phyloP scores from a whole-genome alignment of 2,329 filamentous ascomycete species.

The Alternaria consortialis region DNA sequence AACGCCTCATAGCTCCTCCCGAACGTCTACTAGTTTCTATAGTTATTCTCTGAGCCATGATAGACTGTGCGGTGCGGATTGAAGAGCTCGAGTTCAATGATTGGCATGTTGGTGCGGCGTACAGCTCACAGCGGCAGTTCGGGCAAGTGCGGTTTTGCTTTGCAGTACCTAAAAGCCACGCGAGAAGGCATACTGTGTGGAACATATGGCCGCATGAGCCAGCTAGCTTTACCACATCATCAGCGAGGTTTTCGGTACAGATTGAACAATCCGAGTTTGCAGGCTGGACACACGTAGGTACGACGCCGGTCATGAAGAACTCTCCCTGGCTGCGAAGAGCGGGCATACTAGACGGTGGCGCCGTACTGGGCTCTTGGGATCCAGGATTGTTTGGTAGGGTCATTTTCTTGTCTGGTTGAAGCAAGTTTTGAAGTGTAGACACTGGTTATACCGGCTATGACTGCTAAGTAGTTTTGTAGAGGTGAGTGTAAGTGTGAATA shows the following conservation, averaged over 20 bases:
- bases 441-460: no score
- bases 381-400: background rate
- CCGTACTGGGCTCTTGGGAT: background rate
- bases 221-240: slow-evolving; percentile 4
- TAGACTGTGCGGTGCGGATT: background rate
- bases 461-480: no score
- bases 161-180: background rate
- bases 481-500: no score
- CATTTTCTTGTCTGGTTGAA: background rate
- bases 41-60: background rate
- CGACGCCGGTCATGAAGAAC: slow-evolving; percentile 8
- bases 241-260: background rate
- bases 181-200: slow-evolving; percentile 6
- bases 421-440: no score
- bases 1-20: background rate
- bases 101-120: background rate
- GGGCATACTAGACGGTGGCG: background rate
- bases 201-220: slow-evolving; percentile 8
- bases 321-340: slow-evolving; percentile 8
- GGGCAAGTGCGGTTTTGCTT: slow-evolving; percentile 2
- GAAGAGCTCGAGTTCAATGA: background rate
- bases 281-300: background rate
- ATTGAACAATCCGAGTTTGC: background rate
- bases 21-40: background rate
- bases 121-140: slow-evolving; percentile 9